Conservation (phyloP, 2,329 filamentous ascomycete species). For the Talaromyces sp. region DNA sequence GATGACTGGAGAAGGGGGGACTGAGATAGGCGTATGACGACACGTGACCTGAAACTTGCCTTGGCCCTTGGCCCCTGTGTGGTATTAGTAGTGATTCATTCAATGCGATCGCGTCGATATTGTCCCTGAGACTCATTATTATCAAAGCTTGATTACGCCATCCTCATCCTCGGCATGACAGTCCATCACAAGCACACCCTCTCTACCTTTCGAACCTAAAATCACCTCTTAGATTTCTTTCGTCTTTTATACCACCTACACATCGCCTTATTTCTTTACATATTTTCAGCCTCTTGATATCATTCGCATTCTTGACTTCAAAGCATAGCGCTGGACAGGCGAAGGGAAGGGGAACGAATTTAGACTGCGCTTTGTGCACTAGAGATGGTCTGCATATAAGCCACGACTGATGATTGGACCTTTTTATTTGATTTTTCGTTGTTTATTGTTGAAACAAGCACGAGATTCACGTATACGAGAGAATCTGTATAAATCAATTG, state of each 20-base stretch:
- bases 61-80: background rate
- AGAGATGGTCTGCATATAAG: background rate
- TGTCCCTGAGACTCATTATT: background rate
- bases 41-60: background rate
- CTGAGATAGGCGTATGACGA: background rate
- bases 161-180: background rate
- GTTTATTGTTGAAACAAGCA: background rate
- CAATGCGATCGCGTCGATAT: background rate
- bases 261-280: too few relatives aligned
- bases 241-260: background rate
- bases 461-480: background rate
- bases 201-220: background rate
- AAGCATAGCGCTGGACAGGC: background rate
- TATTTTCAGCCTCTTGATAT: background rate
- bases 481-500: background rate
- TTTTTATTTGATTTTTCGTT: background rate
- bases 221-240: background rate
- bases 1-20: background rate
- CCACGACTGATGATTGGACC: background rate
- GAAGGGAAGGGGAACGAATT: too few relatives aligned
- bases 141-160: background rate
- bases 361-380: background rate
- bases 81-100: background rate
- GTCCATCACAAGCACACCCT: background rate
- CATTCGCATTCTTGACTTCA: background rate